A percentile compares a stretch with the other conserved stretches of the same genome.
phyloP scores from a whole-genome alignment of 108 stramenopile genomes.

The Cylindrotheca fusiformis region DNA sequence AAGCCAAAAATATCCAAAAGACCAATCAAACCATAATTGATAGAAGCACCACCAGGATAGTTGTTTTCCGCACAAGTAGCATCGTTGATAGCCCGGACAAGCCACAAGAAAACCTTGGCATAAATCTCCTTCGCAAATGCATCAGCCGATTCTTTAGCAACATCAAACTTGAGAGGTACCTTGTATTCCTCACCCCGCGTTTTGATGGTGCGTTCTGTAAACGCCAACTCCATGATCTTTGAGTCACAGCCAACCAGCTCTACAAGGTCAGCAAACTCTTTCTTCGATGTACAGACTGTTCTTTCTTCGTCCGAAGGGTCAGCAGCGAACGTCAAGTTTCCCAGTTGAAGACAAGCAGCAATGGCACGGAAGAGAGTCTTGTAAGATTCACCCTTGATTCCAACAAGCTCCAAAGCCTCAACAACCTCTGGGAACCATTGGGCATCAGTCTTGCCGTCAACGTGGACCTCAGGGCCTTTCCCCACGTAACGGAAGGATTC shows the following conservation, averaged over 20 bases:
- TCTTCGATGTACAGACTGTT: slow-evolving; percentile 52
- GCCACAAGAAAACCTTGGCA: slow-evolving; percentile 73
- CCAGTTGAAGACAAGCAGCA: slow-evolving; percentile 77
- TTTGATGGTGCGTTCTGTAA: slow-evolving; percentile 78
- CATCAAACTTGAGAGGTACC: slow-evolving; percentile 63
- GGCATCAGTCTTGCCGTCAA: slow-evolving; percentile 75
- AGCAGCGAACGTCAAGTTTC: slow-evolving; percentile 80
- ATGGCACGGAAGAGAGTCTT: slow-evolving; percentile 67
- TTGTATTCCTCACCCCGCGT: slow-evolving; percentile 78
- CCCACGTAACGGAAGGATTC: slow-evolving; percentile 67
- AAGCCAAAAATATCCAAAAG: slow-evolving; percentile 99
- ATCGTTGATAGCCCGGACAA: slow-evolving; percentile 84
- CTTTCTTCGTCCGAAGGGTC: slow-evolving; percentile 66
- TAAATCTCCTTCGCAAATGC: slow-evolving; percentile 95
- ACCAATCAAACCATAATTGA: slow-evolving; percentile 80
- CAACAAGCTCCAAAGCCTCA: slow-evolving; percentile 62
- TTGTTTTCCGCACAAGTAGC: slow-evolving; percentile 60
- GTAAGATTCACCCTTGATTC: slow-evolving; percentile 58
- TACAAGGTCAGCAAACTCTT: slow-evolving; percentile 61
- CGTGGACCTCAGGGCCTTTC: slow-evolving; percentile 27
- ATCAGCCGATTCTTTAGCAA: slow-evolving; percentile 84
- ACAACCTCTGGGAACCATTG: slow-evolving; percentile 73
- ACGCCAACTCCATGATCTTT: slow-evolving; percentile 46
- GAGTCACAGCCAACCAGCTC: slow-evolving; percentile 65
- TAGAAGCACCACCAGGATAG: slow-evolving; percentile 33